Percentiles rank a stretch among this genome's conserved stretches.
phyloP scores from a whole-genome alignment of 208 protist species.

The Crithidia fasciculata region DNA sequence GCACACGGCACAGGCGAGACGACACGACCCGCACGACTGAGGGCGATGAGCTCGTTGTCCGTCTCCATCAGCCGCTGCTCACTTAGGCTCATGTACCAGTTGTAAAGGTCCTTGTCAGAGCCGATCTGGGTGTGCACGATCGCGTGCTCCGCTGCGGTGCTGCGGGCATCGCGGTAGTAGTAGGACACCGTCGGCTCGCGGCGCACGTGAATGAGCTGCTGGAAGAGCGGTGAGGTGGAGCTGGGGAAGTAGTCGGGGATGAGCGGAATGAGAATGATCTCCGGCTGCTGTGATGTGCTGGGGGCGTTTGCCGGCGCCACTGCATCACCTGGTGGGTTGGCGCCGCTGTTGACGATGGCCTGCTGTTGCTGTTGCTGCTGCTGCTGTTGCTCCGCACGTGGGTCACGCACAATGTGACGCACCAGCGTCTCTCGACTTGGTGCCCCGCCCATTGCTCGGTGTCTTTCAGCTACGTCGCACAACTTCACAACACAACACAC shows the following conservation, averaged over 20 bases:
- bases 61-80: slow-evolving; percentile 67
- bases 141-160: slow-evolving; percentile 32
- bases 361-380: too few relatives aligned
- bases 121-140: slow-evolving; percentile 23
- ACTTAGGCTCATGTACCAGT: slow-evolving; percentile 65
- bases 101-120: slow-evolving; percentile 58
- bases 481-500: background rate
- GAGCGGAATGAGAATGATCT: slow-evolving; percentile 66
- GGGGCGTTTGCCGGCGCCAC: background rate
- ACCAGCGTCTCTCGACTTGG: slow-evolving; percentile 64
- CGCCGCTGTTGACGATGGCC: too few relatives aligned
- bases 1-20: slow-evolving; percentile 68
- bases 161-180: slow-evolving; percentile 50
- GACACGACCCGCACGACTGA: slow-evolving; percentile 52
- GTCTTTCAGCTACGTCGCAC: background rate
- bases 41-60: slow-evolving; percentile 58
- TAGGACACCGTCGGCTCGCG: slow-evolving; percentile 45
- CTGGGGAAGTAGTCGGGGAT: slow-evolving; percentile 72
- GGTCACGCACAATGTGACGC: slow-evolving; percentile 47
- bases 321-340: too few relatives aligned
- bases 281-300: slow-evolving; percentile 20
- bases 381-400: slow-evolving; percentile 1
- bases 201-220: slow-evolving; percentile 53
- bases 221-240: slow-evolving; percentile 46
- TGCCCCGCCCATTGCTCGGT: slow-evolving; percentile 45